Base-by-base conservation (phyloP, 495 filamentous ascomycete species). In the Neurospora sp. region DNA sequence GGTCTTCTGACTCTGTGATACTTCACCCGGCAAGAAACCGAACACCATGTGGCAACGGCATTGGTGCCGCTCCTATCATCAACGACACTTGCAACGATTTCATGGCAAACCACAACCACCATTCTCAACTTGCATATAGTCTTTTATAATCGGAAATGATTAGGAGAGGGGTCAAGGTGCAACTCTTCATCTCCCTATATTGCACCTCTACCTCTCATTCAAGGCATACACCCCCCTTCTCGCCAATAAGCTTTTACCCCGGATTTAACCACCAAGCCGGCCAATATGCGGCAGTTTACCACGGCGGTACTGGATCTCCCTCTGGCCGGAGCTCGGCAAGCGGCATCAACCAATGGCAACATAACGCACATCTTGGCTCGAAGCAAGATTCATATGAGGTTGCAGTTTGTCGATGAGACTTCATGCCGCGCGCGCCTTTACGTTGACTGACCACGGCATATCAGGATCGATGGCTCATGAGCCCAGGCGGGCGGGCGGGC, bases 251-350 rank as follows among this genome's bases (percentile, higher is more conserved):
- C 1, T 0, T 72, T 72, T 72, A 72, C 65, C 71, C 71, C 65
- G 27, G 71, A 72, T 69, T 72, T 72, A 72, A 27, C 71, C 65
- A 72, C 31, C 65, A 48, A 61, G 35, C 31, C 39, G 18, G 6
- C 9, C 71, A 72, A 72, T 72, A 72, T 72, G 40, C 71, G 71
- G 71, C 71, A 72, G 65, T 69, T 72, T 41, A 69, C 22, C 3
- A 37, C 35, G 41, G 42, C 22, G 39, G 20, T 20, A 27, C n/a
- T 61, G 22, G 6, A 22, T 0, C 3, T 31, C 27, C 22, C 10
- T 61, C 12, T 61, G 1, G 53, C 22, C 22, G 20, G 53, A 31
- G 53, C 2, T 61, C 53, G 53, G 53, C 22, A 61, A 61, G 4
- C 5, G 12, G 22, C 1, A 31, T 61, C 2, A 31, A 31, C 53